Evolutionary conservation across 768 basidiomycete species (phyloP), one percentile per base, ranked within the genome.

Genomic region (Suillus alpinus): DNA sequence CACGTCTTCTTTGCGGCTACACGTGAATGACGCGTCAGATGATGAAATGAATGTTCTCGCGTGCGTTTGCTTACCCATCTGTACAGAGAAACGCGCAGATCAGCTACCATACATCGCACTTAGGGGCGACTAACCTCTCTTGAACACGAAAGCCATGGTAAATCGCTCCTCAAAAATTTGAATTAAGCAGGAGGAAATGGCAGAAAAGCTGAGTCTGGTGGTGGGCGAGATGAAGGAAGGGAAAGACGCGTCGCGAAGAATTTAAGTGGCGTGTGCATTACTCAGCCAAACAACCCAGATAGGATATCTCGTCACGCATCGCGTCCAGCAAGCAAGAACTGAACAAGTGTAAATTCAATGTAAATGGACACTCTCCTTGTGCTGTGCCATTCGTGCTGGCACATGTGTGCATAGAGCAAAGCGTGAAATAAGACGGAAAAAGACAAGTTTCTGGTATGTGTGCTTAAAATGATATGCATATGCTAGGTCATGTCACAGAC

Each of bases 1-100:
- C 57, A 96, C 91, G 71, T 86, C 89, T 76, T 96, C 94, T 76
- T 94, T 94, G 64, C 94, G 92, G 61, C 88, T 88, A 69, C 55
- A 60, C 36, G 43, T 61, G 56, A 53, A 59, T 56, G 59, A 70
- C 72, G 72, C 72, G 71, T 72, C 57, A 61, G 59, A 46, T 61
- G 63, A 37, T 59, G 47, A 31, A 18, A 50, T 44, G 29, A 58
- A 59, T 59, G 44, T 36, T 55, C 53, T 44, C 67, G 64, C 18
- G 23, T 18, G 53, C 6, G 3, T 18, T 26, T 43, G 76, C 80
- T 68, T 66, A 85, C 83, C 83, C 83, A 68, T 85, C 83, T 84
- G 66, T 59, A 49, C 60, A 51, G 59, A 51, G 63, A 29, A 58
- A 61, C 20, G 26, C 44, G 47, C 36, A 51, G 60, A 50, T 20